A percentile compares a stretch with the other conserved stretches of the same genome.
Conservation (phyloP, 2,329 filamentous ascomycete genomes). For the Cordyceps cateniannulata region DNA sequence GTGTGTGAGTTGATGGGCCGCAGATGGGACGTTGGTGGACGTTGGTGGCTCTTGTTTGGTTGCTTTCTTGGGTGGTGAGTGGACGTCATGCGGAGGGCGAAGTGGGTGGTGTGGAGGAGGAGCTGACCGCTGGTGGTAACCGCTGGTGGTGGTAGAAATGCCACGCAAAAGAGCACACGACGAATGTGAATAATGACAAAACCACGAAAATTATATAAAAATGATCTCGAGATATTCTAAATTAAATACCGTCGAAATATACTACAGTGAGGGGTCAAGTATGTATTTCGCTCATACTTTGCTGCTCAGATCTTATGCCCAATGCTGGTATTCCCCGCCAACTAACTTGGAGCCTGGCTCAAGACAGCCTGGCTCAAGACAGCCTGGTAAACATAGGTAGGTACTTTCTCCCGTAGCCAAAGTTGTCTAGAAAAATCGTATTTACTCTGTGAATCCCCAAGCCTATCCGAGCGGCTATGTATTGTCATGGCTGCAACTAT, state of each 20-base stretch:
- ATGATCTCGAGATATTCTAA: not conserved
- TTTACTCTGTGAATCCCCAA: no score
- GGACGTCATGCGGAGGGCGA: constrained; percentile 7
- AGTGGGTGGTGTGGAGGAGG: not conserved
- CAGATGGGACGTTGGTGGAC: not conserved
- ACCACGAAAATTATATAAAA: not conserved
- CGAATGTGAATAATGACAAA: not conserved
- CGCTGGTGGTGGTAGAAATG: not conserved
- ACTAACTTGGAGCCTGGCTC: no score
- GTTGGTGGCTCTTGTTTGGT: not conserved
- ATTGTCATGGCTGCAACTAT: no score
- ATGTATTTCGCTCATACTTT: no score
- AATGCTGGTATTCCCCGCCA: no score
- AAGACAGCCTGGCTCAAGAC: no score
- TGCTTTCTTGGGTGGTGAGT: not conserved
- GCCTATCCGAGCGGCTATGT: no score
- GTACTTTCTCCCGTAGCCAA: no score
- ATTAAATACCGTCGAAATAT: not conserved
- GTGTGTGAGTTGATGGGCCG: not conserved
- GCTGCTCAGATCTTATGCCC: no score
- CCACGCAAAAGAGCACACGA: not conserved
- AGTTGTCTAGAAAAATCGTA: no score
- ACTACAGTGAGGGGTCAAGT: not conserved
- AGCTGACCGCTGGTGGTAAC: not conserved
- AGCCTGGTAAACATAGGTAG: no score